These are phyloP conservation scores for Candida vartiovaarae DNA, from an alignment of 805 yeast species.

Conservation along the genomic window DNA sequence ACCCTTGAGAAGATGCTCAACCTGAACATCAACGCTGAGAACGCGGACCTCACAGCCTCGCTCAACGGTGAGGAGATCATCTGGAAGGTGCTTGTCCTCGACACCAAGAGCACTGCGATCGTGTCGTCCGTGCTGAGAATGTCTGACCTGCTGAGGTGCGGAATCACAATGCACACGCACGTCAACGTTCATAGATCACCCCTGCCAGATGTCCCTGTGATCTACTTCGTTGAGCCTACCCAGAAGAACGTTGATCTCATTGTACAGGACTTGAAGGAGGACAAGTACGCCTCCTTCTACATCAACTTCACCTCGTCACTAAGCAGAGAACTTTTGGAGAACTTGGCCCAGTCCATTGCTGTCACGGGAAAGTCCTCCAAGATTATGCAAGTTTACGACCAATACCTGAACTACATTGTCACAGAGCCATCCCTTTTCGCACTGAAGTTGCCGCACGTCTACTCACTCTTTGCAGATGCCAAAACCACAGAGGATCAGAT, in stretches of 20 bases:
- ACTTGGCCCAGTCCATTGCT: constrained; percentile 79
- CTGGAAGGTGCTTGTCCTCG: constrained; percentile 91
- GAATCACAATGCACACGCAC: constrained; percentile 83
- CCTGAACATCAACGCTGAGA: constrained; percentile 56
- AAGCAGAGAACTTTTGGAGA: constrained; percentile 74
- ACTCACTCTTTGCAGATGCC: constrained; percentile 64
- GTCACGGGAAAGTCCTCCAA: constrained; percentile 59
- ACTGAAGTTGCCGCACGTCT: constrained; percentile 59
- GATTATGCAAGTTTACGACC: constrained; percentile 88
- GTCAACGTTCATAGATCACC: constrained; percentile 69
- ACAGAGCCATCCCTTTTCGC: constrained; percentile 90
- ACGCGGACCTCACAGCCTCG: constrained; percentile 45
- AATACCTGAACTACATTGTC: constrained; percentile 84
- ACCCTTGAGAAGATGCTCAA: constrained; percentile 79
- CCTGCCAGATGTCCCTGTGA: constrained; percentile 89
- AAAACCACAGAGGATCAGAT: constrained; percentile 69
- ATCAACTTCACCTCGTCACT: constrained; percentile 83
- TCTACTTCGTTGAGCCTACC: constrained; percentile 88
- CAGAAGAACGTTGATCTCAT: constrained; percentile 64
- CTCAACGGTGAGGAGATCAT: constrained; percentile 57
- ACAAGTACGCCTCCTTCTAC: constrained; percentile 71
- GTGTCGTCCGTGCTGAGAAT: constrained; percentile 90
- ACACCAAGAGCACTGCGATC: constrained; percentile 71
- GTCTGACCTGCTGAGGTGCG: constrained; percentile 82
- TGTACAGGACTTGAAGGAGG: constrained; percentile 63